Evolutionary conservation across 2,329 filamentous ascomycete genomes (phyloP).

Genomic region (Didymella keratinophila): DNA sequence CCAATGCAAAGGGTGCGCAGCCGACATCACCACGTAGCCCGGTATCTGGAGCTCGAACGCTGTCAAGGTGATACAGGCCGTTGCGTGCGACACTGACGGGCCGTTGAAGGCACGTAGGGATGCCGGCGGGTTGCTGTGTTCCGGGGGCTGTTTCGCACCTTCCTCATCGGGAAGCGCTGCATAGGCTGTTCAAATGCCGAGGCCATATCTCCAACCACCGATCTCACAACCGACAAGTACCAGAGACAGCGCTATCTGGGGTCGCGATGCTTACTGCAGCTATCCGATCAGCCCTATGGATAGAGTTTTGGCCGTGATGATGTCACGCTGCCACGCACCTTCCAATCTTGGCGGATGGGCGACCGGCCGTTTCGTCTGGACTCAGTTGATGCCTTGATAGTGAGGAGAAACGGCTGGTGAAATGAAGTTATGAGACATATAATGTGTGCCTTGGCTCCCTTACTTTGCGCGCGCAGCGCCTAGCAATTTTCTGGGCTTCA

Average conservation of each 20-base stretch:
- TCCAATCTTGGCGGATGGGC: conserved; percentile 6
- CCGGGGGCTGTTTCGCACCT: conserved; percentile 12
- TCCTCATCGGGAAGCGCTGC: conserved; percentile 15
- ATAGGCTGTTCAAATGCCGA: conserved; percentile 5
- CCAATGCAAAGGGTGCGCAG: neutral
- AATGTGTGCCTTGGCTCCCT: conserved; percentile 11
- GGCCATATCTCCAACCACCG: neutral
- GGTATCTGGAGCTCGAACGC: conserved; percentile 6
- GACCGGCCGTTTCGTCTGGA: conserved; percentile 6
- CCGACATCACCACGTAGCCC: conserved; percentile 3
- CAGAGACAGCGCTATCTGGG: neutral
- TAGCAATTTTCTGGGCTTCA: neutral
- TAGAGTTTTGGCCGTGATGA: conserved; percentile 3
- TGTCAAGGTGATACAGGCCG: neutral
- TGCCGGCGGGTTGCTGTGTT: neutral
- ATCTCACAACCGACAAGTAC: conserved; percentile 10
- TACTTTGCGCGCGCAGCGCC: conserved; percentile 14
- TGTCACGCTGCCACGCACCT: conserved; percentile 17
- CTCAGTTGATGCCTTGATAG: conserved; percentile 8
- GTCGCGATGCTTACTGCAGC: conserved; percentile 1
- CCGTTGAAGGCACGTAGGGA: conserved; percentile 1
- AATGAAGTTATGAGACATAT: conserved; percentile 12
- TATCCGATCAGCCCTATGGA: neutral
- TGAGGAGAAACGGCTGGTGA: conserved; percentile 3
- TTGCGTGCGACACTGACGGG: neutral